Conservation (phyloP, 1,284 basidiomycete genomes). For the Apiotrichum laibachii region DNA sequence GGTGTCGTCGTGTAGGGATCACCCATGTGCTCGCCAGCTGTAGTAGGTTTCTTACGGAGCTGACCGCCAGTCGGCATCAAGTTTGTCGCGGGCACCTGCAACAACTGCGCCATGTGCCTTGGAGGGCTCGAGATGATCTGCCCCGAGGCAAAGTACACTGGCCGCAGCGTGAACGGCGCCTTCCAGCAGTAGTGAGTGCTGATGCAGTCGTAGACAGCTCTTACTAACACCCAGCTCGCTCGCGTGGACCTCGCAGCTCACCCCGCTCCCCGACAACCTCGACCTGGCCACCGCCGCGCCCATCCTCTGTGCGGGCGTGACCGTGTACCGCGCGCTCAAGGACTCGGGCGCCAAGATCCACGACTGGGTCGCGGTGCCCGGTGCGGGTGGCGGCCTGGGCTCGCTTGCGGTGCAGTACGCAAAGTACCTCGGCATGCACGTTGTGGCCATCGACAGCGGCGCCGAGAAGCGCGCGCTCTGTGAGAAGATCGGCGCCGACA, state of each 20-base stretch:
- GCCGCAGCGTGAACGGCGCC: conserved; percentile 76
- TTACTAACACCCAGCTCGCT: neutral
- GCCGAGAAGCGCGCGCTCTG: conserved; percentile 66
- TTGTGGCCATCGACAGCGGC: conserved; percentile 73
- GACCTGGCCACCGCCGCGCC: conserved; percentile 71
- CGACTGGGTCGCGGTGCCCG: conserved; percentile 71
- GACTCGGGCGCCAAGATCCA: conserved; percentile 64
- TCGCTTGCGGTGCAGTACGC: conserved; percentile 70
- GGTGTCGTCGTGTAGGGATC: too few species aligned
- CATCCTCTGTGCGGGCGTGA: conserved; percentile 67
- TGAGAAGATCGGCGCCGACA: conserved; percentile 66
- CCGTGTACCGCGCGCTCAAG: conserved; percentile 72
- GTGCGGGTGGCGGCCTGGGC: conserved; percentile 52
- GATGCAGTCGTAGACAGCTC: too few species aligned
- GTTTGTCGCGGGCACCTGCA: conserved; percentile 63
- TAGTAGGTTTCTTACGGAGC: too few species aligned
- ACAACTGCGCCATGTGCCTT: conserved; percentile 70
- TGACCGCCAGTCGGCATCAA: conserved; percentile 70
- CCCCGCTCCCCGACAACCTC: conserved; percentile 67
- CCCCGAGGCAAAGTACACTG: conserved; percentile 60
- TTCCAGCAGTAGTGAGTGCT: conserved; percentile 26
- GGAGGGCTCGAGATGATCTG: conserved; percentile 64
- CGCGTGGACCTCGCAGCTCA: conserved; percentile 64
- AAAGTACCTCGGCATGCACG: conserved; percentile 66
- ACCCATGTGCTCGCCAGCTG: too few species aligned